Base-by-base conservation (phyloP, 345 rosid species). In the Syzygium jambos region DNA sequence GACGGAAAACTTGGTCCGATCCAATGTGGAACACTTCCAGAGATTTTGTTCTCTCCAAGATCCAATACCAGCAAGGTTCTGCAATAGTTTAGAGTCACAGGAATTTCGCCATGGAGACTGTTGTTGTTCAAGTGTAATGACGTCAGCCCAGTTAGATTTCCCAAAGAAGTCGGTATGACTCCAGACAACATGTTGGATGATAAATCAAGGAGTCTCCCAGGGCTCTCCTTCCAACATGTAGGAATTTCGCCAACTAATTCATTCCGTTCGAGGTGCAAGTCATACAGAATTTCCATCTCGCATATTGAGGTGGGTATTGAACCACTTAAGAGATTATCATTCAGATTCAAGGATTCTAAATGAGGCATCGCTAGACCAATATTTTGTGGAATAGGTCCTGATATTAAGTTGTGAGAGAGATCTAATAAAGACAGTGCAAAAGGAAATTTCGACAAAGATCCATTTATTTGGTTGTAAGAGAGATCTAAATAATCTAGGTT, bases 361-460 rank as follows among this genome's bases (percentile, higher is more conserved):
- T 0, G 0, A 14, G 21, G 5, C 15, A 63, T 3, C 0, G 0
- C 6, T 17, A 16, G 12, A 30, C 16, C 34, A 16, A 85, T 41
- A 43, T 43, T 52, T 41, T 21, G 52, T 0, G 34, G 27, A 55
- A 56, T 46, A 21, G 29, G 21, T 22, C 78, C 87, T 51, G 30
- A 34, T 7, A 59, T 59, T 25, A 65, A 65, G 78, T 59, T 85
- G 22, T 3, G 10, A 30, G 63, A 77, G 56, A 78, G 65, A 46
- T 86, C 85, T 34, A 78, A 7, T 1, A 1, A 6, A 43, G 1
- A 8, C 30, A 86, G 17, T 11, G 3, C 0, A 12, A 52, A 46
- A 4, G 57, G 27, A n/a, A 86, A 49, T 15, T 46, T 38, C 3
- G 83, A 46, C 8, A 86, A 29, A 43, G 51, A 46, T 11, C 88